Conservation (phyloP, 2,329 filamentous ascomycete species). For the Paraphoma sp. region DNA sequence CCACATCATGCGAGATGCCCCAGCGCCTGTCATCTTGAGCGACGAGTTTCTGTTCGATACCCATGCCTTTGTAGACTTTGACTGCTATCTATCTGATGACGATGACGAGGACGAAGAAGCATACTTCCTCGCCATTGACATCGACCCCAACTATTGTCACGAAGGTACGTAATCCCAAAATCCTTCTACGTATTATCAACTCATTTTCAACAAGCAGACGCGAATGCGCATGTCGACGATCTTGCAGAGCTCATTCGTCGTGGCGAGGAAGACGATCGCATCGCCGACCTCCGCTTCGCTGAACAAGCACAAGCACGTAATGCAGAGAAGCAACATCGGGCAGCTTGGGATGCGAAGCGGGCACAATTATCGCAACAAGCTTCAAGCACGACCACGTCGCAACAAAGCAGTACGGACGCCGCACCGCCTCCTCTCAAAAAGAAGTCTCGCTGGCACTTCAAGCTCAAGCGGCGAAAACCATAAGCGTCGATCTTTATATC, state of each 20-base stretch:
- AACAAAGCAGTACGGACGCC: not conserved
- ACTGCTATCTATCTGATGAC: conserved; percentile 7
- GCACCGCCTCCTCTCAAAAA: not conserved
- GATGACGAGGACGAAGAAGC: conserved; percentile 5
- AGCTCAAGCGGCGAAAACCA: not conserved
- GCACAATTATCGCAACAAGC: not conserved
- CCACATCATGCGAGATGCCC: conserved; percentile 13
- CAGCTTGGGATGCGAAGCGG: not conserved
- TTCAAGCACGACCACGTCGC: not conserved
- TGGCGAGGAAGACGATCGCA: conserved; percentile 1
- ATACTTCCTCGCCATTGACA: no score
- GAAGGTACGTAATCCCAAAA: no score
- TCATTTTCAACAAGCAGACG: no score
- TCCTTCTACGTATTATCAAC: no score
- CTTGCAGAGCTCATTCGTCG: not conserved
- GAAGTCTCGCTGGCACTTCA: not conserved
- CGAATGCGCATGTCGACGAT: no score
- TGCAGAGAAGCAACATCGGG: not conserved
- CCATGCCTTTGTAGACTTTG: conserved; percentile 2
- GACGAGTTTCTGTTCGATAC: conserved; percentile 14
- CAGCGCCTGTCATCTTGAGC: conserved; percentile 15
- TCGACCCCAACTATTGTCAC: no score
- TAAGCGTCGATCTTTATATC: no score
- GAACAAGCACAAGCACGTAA: not conserved
- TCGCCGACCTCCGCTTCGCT: not conserved